Conservation (phyloP, 192 early-diverging fungal genomes). For the Irineochytrium annulatum region DNA sequence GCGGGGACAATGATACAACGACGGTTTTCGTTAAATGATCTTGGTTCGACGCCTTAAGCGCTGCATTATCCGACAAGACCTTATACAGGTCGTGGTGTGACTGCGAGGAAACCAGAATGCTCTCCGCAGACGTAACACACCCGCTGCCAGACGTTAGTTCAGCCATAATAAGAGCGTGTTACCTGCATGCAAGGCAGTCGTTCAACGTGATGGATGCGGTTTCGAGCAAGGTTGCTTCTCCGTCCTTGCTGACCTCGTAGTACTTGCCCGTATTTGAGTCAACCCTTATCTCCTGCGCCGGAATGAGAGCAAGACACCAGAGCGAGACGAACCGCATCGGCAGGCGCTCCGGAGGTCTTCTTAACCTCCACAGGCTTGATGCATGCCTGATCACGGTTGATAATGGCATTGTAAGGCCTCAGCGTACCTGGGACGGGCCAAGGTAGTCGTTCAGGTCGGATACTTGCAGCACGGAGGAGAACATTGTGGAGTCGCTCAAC, state of each 20-base stretch:
- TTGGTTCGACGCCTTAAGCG: constrained; percentile 16
- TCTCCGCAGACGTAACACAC: constrained; percentile 97
- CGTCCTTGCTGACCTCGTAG: constrained; percentile 88
- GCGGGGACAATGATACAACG: constrained; percentile 87
- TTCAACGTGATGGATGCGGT: constrained; percentile 84
- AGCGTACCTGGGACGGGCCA: constrained; percentile 73
- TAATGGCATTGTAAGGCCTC: background rate
- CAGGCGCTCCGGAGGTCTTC: constrained; percentile 36
- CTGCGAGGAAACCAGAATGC: constrained; percentile 87
- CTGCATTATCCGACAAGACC: constrained; percentile 57
- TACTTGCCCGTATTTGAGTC: constrained; percentile 67
- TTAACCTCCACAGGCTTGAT: constrained; percentile 88
- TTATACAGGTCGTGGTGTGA: constrained; percentile 83
- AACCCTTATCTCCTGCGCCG: constrained; percentile 69
- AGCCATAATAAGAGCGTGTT: background rate
- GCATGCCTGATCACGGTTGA: constrained; percentile 58
- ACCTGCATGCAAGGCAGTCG: constrained; percentile 98
- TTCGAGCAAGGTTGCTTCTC: constrained; percentile 77
- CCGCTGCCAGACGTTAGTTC: constrained; percentile 54
- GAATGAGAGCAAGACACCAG: constrained; percentile 25
- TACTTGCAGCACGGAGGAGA: constrained; percentile 81
- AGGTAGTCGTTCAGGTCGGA: constrained; percentile 98
- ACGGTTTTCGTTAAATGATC: constrained; percentile 50
- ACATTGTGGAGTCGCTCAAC: too few species aligned
- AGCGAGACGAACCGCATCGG: background rate